phyloP scores from a whole-genome alignment of 1,284 basidiomycete genomes.

The Pseudozyma tsukubaensis region DNA sequence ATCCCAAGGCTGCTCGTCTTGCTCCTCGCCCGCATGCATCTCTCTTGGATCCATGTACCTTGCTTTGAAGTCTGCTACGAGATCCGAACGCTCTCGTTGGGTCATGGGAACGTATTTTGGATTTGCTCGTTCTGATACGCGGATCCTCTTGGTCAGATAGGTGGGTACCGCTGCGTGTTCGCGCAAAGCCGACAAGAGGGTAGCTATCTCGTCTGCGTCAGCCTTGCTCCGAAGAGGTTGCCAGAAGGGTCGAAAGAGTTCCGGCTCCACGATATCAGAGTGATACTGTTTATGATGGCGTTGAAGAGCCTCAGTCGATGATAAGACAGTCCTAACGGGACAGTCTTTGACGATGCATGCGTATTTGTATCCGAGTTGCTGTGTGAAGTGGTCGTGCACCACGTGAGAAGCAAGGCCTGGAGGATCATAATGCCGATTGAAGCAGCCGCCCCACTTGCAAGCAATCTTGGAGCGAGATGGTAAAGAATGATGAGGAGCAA shows the following conservation, averaged over 20 bases:
- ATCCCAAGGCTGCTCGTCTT: slow-evolving; percentile 20
- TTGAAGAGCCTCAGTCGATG: slow-evolving; percentile 14
- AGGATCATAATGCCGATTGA: slow-evolving; percentile 31
- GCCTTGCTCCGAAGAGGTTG: background rate
- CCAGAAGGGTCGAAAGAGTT: slow-evolving; percentile 17
- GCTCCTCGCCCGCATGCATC: slow-evolving; percentile 11
- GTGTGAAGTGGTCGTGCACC: slow-evolving; percentile 31
- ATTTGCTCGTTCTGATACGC: slow-evolving; percentile 15
- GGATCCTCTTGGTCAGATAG: background rate
- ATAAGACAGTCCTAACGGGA: slow-evolving; percentile 12
- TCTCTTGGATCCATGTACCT: slow-evolving; percentile 9
- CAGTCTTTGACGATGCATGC: slow-evolving; percentile 25
- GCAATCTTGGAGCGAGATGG: slow-evolving; percentile 9
- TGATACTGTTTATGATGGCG: slow-evolving; percentile 27
- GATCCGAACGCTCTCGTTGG: background rate
- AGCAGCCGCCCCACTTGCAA: slow-evolving; percentile 35
- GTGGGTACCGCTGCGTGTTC: slow-evolving; percentile 4
- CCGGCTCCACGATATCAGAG: background rate
- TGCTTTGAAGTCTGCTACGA: slow-evolving; percentile 6
- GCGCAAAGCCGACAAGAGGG: slow-evolving; percentile 8
- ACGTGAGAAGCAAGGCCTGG: slow-evolving; percentile 25
- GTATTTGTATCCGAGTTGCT: slow-evolving; percentile 31
- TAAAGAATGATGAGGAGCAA: background rate
- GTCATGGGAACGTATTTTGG: background rate
- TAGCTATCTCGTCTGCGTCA: background rate